Evolutionary conservation across 208 protist genomes (phyloP).

Genomic region (Wallacemonas sp.): DNA sequence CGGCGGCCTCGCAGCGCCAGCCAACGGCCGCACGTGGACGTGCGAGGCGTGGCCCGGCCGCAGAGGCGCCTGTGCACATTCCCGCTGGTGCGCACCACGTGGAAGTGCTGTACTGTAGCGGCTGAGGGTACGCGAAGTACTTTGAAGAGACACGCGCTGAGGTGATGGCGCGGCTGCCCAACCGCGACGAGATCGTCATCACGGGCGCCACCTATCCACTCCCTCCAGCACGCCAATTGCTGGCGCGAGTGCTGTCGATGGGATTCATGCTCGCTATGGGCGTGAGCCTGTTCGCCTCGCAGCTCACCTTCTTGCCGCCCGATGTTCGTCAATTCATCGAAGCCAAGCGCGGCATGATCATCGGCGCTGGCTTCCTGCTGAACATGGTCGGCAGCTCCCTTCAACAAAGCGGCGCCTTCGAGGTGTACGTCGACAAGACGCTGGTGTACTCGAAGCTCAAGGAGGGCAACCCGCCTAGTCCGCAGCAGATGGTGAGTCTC

Average conservation of each 20-base stretch:
- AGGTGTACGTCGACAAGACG: conserved; percentile 59
- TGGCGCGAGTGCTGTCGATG: conserved; percentile 26
- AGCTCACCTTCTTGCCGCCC: conserved; percentile 33
- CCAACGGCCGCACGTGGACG: not conserved
- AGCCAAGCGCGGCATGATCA: conserved; percentile 41
- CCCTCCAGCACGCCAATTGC: conserved; percentile 23
- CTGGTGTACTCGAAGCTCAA: conserved; percentile 75
- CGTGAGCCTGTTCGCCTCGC: conserved; percentile 25
- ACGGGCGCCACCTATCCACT: conserved; percentile 48
- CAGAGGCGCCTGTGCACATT: not conserved
- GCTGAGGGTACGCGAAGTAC: conserved; percentile 81
- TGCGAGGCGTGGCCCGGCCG: not conserved
- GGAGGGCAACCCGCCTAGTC: conserved; percentile 22
- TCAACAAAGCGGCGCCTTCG: conserved; percentile 62
- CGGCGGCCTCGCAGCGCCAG: not conserved
- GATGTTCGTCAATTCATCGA: conserved; percentile 23
- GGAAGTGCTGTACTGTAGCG: conserved; percentile 64
- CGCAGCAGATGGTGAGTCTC: conserved; percentile 21
- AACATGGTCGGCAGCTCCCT: conserved; percentile 52
- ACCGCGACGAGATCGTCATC: conserved; percentile 38
- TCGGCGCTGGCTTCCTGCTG: conserved; percentile 47
- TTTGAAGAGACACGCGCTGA: conserved; percentile 58
- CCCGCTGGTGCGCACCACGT: conserved; percentile 16
- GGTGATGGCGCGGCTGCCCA: conserved; percentile 29
- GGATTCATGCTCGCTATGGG: conserved; percentile 38